Conservation (phyloP, 768 basidiomycete genomes). For the Lactifluus echinatus region DNA sequence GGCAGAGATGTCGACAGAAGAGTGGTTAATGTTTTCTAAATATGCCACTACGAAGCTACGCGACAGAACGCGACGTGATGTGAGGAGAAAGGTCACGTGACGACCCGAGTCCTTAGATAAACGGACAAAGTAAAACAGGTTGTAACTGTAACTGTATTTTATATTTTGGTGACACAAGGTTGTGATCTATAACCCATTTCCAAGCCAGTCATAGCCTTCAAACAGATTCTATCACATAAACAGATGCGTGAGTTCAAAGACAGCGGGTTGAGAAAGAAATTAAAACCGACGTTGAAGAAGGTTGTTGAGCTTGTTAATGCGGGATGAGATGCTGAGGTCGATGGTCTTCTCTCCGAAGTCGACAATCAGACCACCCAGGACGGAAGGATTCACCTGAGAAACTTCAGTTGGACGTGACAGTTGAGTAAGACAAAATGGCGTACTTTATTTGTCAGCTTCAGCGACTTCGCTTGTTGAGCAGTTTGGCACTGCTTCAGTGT, state of each 20-base stretch:
- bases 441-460: conserved; percentile 91
- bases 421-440: conserved; percentile 18
- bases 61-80: no score
- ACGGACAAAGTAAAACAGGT: no score
- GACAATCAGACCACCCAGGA: conserved; percentile 87
- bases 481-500: conserved; percentile 79
- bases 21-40: not conserved
- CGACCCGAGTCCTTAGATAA: no score
- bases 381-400: conserved; percentile 76
- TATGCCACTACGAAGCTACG: not conserved
- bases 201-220: conserved; percentile 2
- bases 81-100: conserved; percentile 4
- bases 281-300: conserved; percentile 64
- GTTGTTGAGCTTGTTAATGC: conserved; percentile 91
- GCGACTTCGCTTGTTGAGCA: conserved; percentile 76
- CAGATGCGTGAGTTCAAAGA: not conserved
- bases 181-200: not conserved
- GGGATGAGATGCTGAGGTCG: conserved; percentile 89
- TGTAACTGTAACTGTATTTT: not conserved
- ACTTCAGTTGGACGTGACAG: not conserved
- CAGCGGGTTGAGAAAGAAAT: not conserved
- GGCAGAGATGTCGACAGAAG: not conserved
- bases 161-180: not conserved
- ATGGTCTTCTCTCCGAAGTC: conserved; percentile 99
- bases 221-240: conserved; percentile 15